Conservation (phyloP, 2,329 filamentous ascomycete genomes). For the Pestalotiopsis sp. region DNA sequence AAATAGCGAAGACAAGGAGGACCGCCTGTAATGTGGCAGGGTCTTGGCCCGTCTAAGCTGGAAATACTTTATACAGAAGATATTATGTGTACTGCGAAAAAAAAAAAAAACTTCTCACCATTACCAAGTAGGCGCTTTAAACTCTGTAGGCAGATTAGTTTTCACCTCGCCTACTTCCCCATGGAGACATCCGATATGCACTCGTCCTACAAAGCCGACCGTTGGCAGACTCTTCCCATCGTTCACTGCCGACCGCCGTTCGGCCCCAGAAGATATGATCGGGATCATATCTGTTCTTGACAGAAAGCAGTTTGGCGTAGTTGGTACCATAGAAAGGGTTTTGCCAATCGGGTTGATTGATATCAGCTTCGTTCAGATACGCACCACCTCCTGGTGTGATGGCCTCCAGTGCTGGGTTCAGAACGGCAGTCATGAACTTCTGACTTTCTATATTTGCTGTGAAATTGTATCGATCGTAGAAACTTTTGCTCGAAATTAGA, state of each 20-base stretch:
- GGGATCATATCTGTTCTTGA: constrained; percentile 44
- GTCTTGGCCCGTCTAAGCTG: no score
- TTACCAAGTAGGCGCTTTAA: no score
- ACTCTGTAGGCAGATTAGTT: no score
- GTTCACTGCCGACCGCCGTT: constrained; percentile 41
- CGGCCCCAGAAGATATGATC: constrained; percentile 37
- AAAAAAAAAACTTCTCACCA: no score
- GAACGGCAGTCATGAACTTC: constrained; percentile 21
- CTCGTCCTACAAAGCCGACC: constrained; percentile 35
- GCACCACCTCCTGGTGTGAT: constrained; percentile 20
- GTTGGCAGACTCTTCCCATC: constrained; percentile 35
- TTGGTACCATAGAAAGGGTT: constrained; percentile 34
- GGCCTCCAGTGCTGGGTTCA: constrained; percentile 14
- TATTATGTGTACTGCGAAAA: no score
- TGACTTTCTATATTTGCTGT: constrained; percentile 17
- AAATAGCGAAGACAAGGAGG: no score
- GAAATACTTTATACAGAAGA: no score
- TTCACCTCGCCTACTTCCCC: no score
- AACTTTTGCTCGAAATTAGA: not conserved
- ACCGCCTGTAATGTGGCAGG: no score
- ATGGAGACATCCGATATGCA: not conserved
- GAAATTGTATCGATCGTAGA: not conserved
- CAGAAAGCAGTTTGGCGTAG: constrained; percentile 27
- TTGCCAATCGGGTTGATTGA: constrained; percentile 30
- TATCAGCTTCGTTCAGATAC: constrained; percentile 42